phyloP scores from a whole-genome alignment of 169 alveolate species.

The Babesia bigemina region DNA sequence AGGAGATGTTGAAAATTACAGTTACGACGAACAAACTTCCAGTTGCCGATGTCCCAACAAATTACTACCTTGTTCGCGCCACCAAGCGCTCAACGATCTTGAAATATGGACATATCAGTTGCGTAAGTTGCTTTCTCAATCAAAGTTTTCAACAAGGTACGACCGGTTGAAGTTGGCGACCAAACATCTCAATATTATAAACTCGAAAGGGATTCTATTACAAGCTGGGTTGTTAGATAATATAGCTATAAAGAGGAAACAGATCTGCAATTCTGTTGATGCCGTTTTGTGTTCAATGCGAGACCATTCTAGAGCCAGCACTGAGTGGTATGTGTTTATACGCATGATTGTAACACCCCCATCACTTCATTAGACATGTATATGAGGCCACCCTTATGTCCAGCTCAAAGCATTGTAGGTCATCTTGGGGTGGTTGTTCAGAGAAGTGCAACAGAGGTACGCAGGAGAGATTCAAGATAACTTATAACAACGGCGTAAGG shows the following conservation, averaged over 20 bases:
- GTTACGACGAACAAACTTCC: constrained; percentile 37
- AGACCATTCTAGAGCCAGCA: constrained; percentile 25
- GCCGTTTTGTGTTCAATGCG: constrained; percentile 35
- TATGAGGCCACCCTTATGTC: neutral
- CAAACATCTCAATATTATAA: constrained; percentile 11
- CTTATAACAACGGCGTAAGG: constrained; percentile 15
- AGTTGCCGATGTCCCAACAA: constrained; percentile 50
- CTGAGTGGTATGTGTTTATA: constrained; percentile 14
- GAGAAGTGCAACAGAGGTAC: constrained; percentile 48
- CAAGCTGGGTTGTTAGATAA: neutral
- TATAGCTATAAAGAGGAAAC: neutral
- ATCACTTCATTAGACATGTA: neutral
- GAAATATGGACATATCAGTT: constrained; percentile 27
- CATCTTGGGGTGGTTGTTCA: constrained; percentile 65
- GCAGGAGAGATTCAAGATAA: constrained; percentile 57
- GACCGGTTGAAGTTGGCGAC: constrained; percentile 23
- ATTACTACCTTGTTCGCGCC: constrained; percentile 25
- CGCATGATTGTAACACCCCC: neutral
- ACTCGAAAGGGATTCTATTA: constrained; percentile 14
- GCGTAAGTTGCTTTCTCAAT: constrained; percentile 6
- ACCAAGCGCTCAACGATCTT: constrained; percentile 29
- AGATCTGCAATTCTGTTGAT: constrained; percentile 35
- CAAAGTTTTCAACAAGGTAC: neutral
- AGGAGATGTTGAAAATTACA: constrained; percentile 24
- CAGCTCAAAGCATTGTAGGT: constrained; percentile 22